phyloP scores from a whole-genome alignment of 441 rosid genomes.

The Jatropha podagrica region DNA sequence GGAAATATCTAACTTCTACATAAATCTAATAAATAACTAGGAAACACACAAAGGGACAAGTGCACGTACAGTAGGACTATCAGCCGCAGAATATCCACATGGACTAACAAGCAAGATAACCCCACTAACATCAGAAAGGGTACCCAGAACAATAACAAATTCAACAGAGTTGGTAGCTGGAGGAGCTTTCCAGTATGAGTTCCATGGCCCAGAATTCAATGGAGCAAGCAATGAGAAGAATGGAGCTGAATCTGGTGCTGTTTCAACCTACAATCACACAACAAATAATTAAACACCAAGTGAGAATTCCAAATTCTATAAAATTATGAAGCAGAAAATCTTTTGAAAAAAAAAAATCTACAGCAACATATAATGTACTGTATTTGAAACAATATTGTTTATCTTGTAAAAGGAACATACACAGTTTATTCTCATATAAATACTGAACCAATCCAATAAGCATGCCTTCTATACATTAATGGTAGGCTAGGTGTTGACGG shows the following conservation, averaged over 20 bases:
- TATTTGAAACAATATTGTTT: background rate
- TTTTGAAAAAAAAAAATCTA: background rate
- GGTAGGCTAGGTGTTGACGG: background rate
- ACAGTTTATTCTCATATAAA: background rate
- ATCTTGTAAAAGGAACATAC: background rate
- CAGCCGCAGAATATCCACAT: conserved; percentile 87
- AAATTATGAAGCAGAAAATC: conserved; percentile 1
- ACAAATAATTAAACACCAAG: conserved; percentile 20
- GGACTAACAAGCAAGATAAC: conserved; percentile 86
- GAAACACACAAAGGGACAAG: conserved; percentile 22
- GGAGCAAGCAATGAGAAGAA: conserved; percentile 80
- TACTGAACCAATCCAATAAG: background rate
- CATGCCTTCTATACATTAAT: background rate
- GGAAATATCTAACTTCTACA: conserved; percentile 10
- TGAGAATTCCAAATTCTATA: background rate
- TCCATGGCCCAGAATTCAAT: conserved; percentile 46
- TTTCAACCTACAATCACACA: conserved; percentile 64
- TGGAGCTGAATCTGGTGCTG: conserved; percentile 84
- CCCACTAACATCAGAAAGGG: conserved; percentile 80
- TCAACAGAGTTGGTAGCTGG: conserved; percentile 57
- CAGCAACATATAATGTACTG: background rate
- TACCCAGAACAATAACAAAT: conserved; percentile 66
- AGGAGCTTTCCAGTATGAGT: conserved; percentile 92
- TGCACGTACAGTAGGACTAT: conserved; percentile 74
- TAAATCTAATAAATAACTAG: conserved; percentile 18